These are phyloP conservation scores for Kodamaea restingae DNA, from an alignment of 805 yeast genomes.

Conservation along the genomic window DNA sequence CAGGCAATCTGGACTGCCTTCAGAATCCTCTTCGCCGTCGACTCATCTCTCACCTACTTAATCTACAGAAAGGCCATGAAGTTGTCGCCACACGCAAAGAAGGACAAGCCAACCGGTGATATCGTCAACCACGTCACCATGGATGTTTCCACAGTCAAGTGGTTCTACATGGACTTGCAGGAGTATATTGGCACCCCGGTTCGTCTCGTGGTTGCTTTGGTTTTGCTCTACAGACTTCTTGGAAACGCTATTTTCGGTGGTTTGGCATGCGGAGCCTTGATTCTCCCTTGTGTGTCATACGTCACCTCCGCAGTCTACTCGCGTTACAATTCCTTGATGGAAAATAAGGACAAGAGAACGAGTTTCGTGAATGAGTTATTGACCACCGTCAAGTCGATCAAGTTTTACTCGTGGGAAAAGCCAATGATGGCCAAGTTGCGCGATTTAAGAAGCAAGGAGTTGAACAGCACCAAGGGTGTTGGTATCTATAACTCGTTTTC, in stretches of 20 bases:
- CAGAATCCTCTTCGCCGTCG: slow-evolving; percentile 15
- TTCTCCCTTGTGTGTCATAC: slow-evolving; percentile 29
- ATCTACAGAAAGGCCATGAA: slow-evolving; percentile 26
- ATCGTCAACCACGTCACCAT: slow-evolving; percentile 31
- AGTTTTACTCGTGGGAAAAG: slow-evolving; percentile 40
- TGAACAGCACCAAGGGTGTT: slow-evolving; percentile 23
- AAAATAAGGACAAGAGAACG: slow-evolving; percentile 35
- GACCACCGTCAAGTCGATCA: slow-evolving; percentile 35
- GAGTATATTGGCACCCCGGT: slow-evolving; percentile 23
- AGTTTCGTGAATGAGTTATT: slow-evolving; percentile 36
- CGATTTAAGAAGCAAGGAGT: slow-evolving; percentile 33
- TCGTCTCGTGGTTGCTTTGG: slow-evolving; percentile 22
- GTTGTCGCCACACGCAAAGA: slow-evolving; percentile 30
- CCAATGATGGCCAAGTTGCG: slow-evolving; percentile 34
- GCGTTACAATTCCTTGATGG: slow-evolving; percentile 26
- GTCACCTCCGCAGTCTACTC: slow-evolving; percentile 24
- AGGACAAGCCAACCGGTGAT: slow-evolving; percentile 31
- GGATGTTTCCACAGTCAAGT: slow-evolving; percentile 20
- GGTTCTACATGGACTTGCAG: slow-evolving; percentile 16
- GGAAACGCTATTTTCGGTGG: slow-evolving; percentile 38
- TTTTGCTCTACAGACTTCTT: slow-evolving; percentile 31
- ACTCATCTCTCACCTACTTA: slow-evolving; percentile 21
- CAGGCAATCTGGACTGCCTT: slow-evolving; percentile 15
- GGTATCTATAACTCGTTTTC: slow-evolving; percentile 33
- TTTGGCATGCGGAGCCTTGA: slow-evolving; percentile 24